phyloP scores from a whole-genome alignment of 2,329 filamentous ascomycete genomes.

The Trichoderma harzianum region DNA sequence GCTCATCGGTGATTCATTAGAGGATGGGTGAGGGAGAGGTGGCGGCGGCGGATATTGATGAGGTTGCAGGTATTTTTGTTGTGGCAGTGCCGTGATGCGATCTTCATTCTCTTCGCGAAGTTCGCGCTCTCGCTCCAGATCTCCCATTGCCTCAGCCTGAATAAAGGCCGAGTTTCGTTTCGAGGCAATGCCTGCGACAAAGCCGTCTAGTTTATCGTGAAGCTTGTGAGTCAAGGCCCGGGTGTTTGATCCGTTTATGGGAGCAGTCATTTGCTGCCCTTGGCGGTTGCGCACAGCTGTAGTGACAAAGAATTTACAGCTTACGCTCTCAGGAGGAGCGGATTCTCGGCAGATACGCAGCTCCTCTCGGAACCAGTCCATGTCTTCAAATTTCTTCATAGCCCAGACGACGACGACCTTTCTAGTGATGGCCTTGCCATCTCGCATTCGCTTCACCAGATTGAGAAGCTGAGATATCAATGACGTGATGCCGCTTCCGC shows the following conservation, averaged over 20 bases:
- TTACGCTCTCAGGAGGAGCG: constrained; percentile 82
- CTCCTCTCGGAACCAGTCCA: constrained; percentile 98
- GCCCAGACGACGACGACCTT: constrained; percentile 93
- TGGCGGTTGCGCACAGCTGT: constrained; percentile 49
- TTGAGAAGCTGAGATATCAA: constrained; percentile 88
- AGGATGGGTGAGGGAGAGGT: constrained; percentile 25
- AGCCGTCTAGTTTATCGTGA: constrained; percentile 83
- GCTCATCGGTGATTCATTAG: constrained; percentile 28
- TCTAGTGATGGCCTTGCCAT: constrained; percentile 88
- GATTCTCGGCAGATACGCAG: constrained; percentile 86
- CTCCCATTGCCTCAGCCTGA: constrained; percentile 73
- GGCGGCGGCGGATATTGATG: constrained; percentile 37
- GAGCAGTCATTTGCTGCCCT: constrained; percentile 43
- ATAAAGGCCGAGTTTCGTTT: constrained; percentile 85
- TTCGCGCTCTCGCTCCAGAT: constrained; percentile 74
- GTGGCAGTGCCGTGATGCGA: constrained; percentile 75
- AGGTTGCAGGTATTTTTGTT: constrained; percentile 60
- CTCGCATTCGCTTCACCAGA: constrained; percentile 93
- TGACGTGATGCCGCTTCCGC: constrained; percentile 91
- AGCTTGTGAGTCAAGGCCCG: constrained; percentile 71
- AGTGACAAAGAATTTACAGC: constrained; percentile 94
- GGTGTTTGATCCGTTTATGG: constrained; percentile 32
- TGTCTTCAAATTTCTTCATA: constrained; percentile 82
- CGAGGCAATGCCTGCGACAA: constrained; percentile 80
- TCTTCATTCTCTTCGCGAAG: constrained; percentile 81